Base-by-base conservation (phyloP, 2,329 filamentous ascomycete genomes). In the Ophiosphaerella korrae region DNA sequence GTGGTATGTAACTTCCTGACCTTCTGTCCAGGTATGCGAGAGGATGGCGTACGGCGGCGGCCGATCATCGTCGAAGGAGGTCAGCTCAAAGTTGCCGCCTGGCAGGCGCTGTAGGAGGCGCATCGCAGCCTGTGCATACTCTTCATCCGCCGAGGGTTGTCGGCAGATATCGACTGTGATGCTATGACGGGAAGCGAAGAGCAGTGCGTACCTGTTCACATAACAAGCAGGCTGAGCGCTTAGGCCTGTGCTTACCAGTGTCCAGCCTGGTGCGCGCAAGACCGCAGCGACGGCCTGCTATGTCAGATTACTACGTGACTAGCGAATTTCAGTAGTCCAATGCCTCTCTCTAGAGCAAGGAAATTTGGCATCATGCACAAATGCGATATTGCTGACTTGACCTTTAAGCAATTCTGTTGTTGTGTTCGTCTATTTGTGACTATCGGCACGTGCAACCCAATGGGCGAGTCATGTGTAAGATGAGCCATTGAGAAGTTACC, bases 1-100 rank as follows among this genome's bases (percentile, higher is more conserved):
- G 29, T 34, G n/a, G 36, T 35, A 50, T 7, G 48, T 40, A 32
- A 50, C 48, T 29, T 50, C 48, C 26, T 50, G 26, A 11, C 42
- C 42, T n/a, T 50, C 41, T 29, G 24, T 21, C 48, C 48, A 50
- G 35, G 48, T 50, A 36, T 50, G 48, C 29, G 48, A 50, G 11
- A 50, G 48, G 13, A 50, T 50, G 16, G 42, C 40, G 40, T 50
- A 50, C 8, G 7, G 26, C 6, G 26, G 26, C 23, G 48, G 13
- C 7, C 26, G 13, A 16, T 38, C 21, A 42, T 57, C 46, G 39
- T 49, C 39, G 40, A 49, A 49, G 29, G 40, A 43, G 43, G 43
- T 16, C 14, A 49, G 46, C 32, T 49, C 7, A 33, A 49, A 43
- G 16, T 43, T 26, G 40, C 46, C 46, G 39, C 34, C 5, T 14